Evolutionary conservation across 1,139 yeast species (phyloP).

Genomic region (Zhuliangozyma parablackwelliae): DNA sequence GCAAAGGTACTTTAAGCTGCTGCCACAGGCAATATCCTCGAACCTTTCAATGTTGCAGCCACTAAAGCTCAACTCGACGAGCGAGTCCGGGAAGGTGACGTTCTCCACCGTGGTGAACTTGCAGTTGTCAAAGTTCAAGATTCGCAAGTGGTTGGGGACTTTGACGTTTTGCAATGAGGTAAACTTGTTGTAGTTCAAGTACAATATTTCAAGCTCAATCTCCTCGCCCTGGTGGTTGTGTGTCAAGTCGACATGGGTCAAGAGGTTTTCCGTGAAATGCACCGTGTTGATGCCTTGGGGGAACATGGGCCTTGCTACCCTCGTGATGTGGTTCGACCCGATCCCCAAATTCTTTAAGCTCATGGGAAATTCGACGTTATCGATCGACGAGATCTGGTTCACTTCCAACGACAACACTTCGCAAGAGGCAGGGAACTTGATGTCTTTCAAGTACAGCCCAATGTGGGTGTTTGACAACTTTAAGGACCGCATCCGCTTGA

Average conservation of each 20-base stretch:
- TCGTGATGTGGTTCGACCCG: constrained; percentile 17
- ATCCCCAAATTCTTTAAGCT: constrained; percentile 17
- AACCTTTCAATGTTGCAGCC: constrained; percentile 17
- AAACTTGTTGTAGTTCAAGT: constrained; percentile 17
- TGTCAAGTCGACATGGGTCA: constrained; percentile 14
- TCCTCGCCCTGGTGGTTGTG: constrained; percentile 13
- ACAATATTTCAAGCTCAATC: constrained; percentile 14
- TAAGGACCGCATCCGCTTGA: constrained; percentile 12
- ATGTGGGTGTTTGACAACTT: constrained; percentile 18
- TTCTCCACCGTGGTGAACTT: constrained; percentile 9
- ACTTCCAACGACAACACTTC: constrained; percentile 19
- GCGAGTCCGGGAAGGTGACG: constrained; percentile 10
- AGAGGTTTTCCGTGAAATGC: constrained; percentile 22
- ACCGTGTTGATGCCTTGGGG: constrained; percentile 15
- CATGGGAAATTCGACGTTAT: constrained; percentile 17
- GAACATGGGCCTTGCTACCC: constrained; percentile 11
- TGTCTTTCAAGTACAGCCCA: constrained; percentile 10
- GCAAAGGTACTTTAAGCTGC: constrained; percentile 10
- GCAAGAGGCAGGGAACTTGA: constrained; percentile 17
- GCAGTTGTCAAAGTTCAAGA: constrained; percentile 21
- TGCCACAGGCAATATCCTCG: constrained; percentile 12
- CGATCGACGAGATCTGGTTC: constrained; percentile 17
- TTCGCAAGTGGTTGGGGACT: constrained; percentile 13
- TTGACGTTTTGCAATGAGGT: constrained; percentile 11
- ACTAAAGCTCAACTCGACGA: constrained; percentile 18